phyloP scores from a whole-genome alignment of 441 rosid genomes.

The Hura crepitans region DNA sequence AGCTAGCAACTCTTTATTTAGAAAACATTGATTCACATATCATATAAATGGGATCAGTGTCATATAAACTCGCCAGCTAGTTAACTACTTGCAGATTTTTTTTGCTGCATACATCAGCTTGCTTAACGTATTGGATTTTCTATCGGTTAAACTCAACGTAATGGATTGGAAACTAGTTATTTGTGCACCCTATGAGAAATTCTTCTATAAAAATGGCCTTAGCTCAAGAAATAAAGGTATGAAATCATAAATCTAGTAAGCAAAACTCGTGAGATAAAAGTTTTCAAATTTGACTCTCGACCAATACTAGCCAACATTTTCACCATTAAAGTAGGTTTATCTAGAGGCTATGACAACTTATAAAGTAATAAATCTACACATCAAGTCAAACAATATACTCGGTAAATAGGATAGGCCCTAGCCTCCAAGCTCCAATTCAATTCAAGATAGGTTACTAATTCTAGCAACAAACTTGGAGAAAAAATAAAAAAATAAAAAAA shows the following conservation, averaged over 20 bases:
- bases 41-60: neutral
- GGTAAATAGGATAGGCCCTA: neutral
- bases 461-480: neutral
- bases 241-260: neutral
- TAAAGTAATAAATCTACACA: neutral
- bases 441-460: neutral
- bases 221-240: neutral
- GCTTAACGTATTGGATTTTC: neutral
- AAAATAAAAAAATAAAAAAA: too few species aligned
- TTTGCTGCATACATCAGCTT: neutral
- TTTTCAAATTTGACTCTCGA: neutral
- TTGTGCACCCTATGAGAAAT: neutral
- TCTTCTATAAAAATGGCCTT: neutral
- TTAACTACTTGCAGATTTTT: neutral
- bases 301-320: neutral
- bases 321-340: neutral
- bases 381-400: neutral
- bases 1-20: neutral
- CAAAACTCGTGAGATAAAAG: neutral
- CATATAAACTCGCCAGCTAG: neutral
- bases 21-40: neutral
- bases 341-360: neutral
- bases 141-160: neutral
- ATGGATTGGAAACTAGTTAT: neutral
- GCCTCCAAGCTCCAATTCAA: neutral